A percentile compares a stretch with the other conserved stretches of the same genome.
Conservation (phyloP, 2,329 filamentous ascomycete genomes). For the Huntiella savannae region DNA sequence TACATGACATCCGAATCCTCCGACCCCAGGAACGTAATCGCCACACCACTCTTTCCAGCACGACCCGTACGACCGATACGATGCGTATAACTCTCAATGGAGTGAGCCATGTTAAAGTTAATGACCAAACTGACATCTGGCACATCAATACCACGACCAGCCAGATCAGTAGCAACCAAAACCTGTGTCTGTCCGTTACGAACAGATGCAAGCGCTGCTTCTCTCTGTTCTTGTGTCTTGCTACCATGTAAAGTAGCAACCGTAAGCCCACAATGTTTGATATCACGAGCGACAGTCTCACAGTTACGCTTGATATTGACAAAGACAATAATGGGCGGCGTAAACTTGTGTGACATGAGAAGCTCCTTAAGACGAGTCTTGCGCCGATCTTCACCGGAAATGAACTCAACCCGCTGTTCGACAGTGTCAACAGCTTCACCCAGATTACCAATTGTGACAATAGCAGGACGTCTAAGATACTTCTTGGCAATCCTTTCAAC, state of each 20-base stretch:
- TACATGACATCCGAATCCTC: constrained; percentile 86
- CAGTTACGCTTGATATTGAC: constrained; percentile 99
- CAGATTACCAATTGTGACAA: constrained; percentile 82
- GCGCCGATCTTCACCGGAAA: constrained; percentile 78
- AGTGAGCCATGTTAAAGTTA: constrained; percentile 96
- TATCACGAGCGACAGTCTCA: constrained; percentile 82
- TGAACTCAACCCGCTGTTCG: constrained; percentile 87
- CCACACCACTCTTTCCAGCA: constrained; percentile 89
- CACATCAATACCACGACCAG: constrained; percentile 94
- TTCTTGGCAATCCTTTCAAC: constrained; percentile 95
- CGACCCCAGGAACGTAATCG: constrained; percentile 83
- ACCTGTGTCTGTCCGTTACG: constrained; percentile 67
- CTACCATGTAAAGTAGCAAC: constrained; percentile 82
- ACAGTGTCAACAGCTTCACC: constrained; percentile 96
- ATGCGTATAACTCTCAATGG: constrained; percentile 91
- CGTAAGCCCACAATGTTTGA: constrained; percentile 83
- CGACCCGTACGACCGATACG: constrained; percentile 91
- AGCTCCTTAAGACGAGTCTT: constrained; percentile 95
- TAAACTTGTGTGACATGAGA: constrained; percentile 59
- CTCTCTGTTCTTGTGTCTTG: constrained; percentile 96
- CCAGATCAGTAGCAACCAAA: constrained; percentile 86
- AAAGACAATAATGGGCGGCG: constrained; percentile 89
- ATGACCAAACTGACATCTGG: constrained; percentile 83
- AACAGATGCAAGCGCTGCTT: constrained; percentile 73
- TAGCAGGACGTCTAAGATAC: constrained; percentile 81